phyloP scores from a whole-genome alignment of 805 yeast species.

The Ogataea dorogensis region DNA sequence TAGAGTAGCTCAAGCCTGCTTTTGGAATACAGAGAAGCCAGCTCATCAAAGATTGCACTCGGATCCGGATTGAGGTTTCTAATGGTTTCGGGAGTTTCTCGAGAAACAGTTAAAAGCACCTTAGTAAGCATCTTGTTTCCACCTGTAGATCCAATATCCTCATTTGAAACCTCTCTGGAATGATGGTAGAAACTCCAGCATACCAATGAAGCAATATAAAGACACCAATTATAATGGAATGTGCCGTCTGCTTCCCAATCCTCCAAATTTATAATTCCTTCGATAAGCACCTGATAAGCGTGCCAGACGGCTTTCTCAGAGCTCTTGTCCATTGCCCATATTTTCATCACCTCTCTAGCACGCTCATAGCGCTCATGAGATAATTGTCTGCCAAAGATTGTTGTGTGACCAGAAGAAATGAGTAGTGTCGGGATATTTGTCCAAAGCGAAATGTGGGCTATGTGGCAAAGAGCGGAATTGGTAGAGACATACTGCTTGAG shows the following conservation, averaged over 20 bases:
- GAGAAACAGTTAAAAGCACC: background rate
- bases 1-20: background rate
- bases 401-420: conserved; percentile 10
- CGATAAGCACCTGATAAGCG: conserved; percentile 16
- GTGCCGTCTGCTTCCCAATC: conserved; percentile 24
- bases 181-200: conserved; percentile 15
- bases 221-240: conserved; percentile 21
- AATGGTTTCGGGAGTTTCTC: background rate
- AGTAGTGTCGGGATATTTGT: conserved; percentile 10
- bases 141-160: background rate
- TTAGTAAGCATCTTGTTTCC: background rate
- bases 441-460: conserved; percentile 17
- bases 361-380: conserved; percentile 6
- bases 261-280: conserved; percentile 16
- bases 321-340: conserved; percentile 11
- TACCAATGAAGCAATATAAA: conserved; percentile 16
- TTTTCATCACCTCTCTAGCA: conserved; percentile 8
- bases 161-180: background rate
- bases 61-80: background rate
- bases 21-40: background rate
- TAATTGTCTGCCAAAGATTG: conserved; percentile 9
- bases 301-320: conserved; percentile 17
- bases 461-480: conserved; percentile 16
- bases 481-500: conserved; percentile 13
- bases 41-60: background rate